Percentiles rank a stretch among this genome's conserved stretches.
Conservation (phyloP, 169 alveolate genomes). For the Plasmodium ovale region DNA sequence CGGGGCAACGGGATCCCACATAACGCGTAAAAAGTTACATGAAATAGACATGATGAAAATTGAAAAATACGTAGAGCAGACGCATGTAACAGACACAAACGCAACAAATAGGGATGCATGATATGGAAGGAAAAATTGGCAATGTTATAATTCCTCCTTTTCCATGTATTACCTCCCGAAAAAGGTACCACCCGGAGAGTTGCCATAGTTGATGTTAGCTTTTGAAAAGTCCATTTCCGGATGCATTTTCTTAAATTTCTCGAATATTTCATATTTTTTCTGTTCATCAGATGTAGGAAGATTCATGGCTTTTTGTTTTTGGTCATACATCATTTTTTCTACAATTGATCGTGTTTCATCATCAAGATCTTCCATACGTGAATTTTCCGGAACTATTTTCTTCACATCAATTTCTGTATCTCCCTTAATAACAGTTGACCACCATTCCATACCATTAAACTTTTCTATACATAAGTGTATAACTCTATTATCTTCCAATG, state of each 20-base stretch:
- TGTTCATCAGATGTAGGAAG: slow-evolving; percentile 95
- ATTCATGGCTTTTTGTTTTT: slow-evolving; percentile 93
- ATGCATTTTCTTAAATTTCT: slow-evolving; percentile 95
- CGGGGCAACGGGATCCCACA: no score
- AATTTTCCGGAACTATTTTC: slow-evolving; percentile 98
- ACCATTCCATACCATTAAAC: slow-evolving; percentile 95
- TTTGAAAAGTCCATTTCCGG: slow-evolving; percentile 98
- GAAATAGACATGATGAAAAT: no score
- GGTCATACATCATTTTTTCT: slow-evolving; percentile 98
- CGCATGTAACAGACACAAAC: no score
- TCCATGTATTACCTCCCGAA: neutral
- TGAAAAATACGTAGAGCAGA: no score
- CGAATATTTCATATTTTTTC: slow-evolving; percentile 94
- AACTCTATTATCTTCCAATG: slow-evolving; percentile 92
- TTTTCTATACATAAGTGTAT: slow-evolving; percentile 93
- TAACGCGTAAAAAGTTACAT: no score
- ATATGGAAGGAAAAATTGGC: no score
- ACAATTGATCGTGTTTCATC: slow-evolving; percentile 97
- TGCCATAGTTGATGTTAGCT: slow-evolving; percentile 92
- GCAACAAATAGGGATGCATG: no score
- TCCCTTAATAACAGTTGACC: slow-evolving; percentile 96
- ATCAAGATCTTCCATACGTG: slow-evolving; percentile 96
- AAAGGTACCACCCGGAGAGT: slow-evolving; percentile 30
- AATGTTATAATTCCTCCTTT: no score
- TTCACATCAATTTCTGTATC: slow-evolving; percentile 96